phyloP scores from a whole-genome alignment of 2,329 filamentous ascomycete species.

The Neophaeococcomyces aloes region DNA sequence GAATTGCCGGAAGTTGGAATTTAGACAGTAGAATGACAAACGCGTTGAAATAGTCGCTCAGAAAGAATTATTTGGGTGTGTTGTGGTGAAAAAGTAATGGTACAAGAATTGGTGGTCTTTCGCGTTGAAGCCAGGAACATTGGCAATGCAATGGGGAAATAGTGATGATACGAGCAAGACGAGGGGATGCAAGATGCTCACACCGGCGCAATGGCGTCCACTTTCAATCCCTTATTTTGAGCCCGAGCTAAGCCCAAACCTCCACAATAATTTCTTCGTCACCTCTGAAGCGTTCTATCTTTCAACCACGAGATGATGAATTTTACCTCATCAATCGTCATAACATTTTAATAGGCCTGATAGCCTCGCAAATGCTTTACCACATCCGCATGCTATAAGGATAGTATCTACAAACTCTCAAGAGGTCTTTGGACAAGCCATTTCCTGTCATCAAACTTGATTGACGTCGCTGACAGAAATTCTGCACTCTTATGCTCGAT shows the following conservation, averaged over 20 bases:
- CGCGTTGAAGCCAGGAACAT: slow-evolving; percentile 6
- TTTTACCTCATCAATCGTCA: too few species aligned
- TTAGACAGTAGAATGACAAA: slow-evolving; percentile 30
- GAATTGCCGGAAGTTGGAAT: slow-evolving; percentile 35
- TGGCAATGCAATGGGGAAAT: too few species aligned
- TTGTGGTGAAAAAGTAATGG: slow-evolving; percentile 28
- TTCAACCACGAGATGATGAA: too few species aligned
- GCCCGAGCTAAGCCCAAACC: too few species aligned
- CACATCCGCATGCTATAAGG: too few species aligned
- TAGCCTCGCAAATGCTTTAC: too few species aligned
- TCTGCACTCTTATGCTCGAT: slow-evolving; percentile 3
- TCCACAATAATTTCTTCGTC: too few species aligned
- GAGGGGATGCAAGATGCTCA: background rate
- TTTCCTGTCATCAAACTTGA: background rate
- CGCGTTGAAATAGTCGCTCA: slow-evolving; percentile 36
- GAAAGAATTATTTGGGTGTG: slow-evolving; percentile 34
- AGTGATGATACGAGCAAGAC: slow-evolving; percentile 4
- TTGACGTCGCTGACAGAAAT: background rate
- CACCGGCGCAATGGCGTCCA: too few species aligned
- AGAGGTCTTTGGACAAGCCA: background rate
- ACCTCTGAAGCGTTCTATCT: too few species aligned
- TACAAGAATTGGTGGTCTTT: slow-evolving; percentile 13
- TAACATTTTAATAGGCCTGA: too few species aligned
- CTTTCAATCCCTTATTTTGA: too few species aligned
- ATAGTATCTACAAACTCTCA: too few species aligned